Conservation (phyloP, 345 rosid genomes). For the Syzygium aqueum region DNA sequence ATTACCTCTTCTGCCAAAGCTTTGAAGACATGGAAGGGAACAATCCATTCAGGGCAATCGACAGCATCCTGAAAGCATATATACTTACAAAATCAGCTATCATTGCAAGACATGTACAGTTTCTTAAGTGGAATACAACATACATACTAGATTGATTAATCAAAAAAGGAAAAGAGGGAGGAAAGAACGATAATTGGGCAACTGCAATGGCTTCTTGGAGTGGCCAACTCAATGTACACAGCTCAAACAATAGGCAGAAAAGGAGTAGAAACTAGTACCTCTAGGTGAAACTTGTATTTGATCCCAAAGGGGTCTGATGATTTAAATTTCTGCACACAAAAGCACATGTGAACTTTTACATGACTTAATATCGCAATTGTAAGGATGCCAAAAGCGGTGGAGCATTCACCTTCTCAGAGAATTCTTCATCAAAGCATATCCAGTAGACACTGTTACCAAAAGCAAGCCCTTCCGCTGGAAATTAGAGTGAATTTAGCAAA, state of each 20-base stretch:
- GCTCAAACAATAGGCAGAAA: neutral
- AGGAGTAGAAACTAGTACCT: constrained; percentile 31
- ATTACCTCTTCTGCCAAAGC: constrained; percentile 87
- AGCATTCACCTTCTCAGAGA: constrained; percentile 54
- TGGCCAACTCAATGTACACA: neutral
- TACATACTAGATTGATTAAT: neutral
- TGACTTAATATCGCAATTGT: neutral
- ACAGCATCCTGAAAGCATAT: constrained; percentile 76
- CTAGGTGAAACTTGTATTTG: constrained; percentile 83
- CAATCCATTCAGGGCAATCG: constrained; percentile 98
- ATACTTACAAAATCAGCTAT: neutral
- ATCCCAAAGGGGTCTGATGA: constrained; percentile 77
- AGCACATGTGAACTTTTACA: constrained; percentile 8
- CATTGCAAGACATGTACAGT: neutral
- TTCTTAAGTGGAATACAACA: neutral
- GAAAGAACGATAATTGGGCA: neutral
- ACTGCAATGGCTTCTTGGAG: neutral
- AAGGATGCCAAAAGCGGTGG: neutral
- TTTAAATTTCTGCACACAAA: constrained; percentile 59
- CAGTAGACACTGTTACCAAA: constrained; percentile 84
- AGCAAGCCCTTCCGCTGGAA: constrained; percentile 62
- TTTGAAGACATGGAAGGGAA: constrained; percentile 85
- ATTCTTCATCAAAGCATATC: constrained; percentile 83
- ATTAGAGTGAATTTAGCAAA: constrained; percentile 9
- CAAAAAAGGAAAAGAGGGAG: neutral